Evolutionary conservation across 495 filamentous ascomycete genomes (phyloP).

Genomic region (Hypomontagnella submonticulosa): DNA sequence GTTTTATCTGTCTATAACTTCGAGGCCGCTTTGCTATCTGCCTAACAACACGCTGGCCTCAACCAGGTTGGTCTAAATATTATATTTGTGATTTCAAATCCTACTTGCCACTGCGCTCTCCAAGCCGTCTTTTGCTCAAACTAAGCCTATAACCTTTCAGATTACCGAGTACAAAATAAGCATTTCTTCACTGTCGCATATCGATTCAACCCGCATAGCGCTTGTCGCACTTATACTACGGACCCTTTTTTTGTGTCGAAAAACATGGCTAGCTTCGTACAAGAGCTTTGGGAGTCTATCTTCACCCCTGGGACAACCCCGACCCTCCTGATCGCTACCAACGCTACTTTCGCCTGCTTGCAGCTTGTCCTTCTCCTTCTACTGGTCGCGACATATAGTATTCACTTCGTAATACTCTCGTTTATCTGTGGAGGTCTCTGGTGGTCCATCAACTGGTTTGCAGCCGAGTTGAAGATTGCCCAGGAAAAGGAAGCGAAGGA

Average conservation of each 20-base stretch:
- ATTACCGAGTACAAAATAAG: conserved; percentile 4
- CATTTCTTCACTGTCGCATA: conserved; percentile 33
- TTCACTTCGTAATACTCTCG: conserved; percentile 88
- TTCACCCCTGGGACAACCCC: conserved; percentile 91
- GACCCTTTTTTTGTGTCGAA: conserved; percentile 19
- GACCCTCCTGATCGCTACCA: conserved; percentile 88
- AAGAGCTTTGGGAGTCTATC: conserved; percentile 87
- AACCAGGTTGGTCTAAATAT: conserved; percentile 21
- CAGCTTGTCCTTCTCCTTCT: conserved; percentile 81
- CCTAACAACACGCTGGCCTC: conserved; percentile 38
- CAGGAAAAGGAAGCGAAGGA: conserved; percentile 72
- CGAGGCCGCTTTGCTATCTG: conserved; percentile 19
- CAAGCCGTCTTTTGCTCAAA: conserved; percentile 3
- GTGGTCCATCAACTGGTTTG: conserved; percentile 97
- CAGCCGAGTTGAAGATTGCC: conserved; percentile 75
- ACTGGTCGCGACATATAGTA: conserved; percentile 81
- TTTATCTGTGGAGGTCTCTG: conserved; percentile 82
- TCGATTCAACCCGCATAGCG: conserved; percentile 18
- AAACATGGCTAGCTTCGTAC: conserved; percentile 82
- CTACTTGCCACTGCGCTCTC: neutral
- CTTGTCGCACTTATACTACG: conserved; percentile 35
- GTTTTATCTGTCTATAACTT: conserved; percentile 18
- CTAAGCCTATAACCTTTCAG: conserved; percentile 10
- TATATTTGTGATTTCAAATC: neutral
- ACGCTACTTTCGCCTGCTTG: conserved; percentile 85